Evolutionary conservation across 495 filamentous ascomycete genomes (phyloP).

Genomic region (Talaromyces liani): DNA sequence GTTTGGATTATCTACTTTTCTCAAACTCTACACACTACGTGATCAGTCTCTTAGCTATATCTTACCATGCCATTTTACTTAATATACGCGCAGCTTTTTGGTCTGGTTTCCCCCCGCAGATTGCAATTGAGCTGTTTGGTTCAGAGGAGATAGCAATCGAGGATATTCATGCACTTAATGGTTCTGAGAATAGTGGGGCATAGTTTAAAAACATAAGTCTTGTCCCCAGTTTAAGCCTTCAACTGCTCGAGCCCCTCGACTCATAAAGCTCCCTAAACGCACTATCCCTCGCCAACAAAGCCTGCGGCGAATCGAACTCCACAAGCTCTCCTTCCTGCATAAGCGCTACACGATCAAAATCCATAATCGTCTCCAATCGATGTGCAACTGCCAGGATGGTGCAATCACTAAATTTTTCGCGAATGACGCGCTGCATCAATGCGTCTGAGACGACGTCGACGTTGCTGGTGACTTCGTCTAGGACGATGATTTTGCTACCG

Average conservation of each 20-base stretch:
- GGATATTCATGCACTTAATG: too few species aligned
- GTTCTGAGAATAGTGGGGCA: too few species aligned
- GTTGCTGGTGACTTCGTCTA: constrained; percentile 38
- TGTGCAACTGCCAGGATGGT: constrained; percentile 84
- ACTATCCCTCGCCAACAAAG: neutral
- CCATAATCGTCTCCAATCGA: constrained; percentile 77
- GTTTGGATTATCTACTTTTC: too few species aligned
- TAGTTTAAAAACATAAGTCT: too few species aligned
- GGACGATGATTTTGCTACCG: constrained; percentile 30
- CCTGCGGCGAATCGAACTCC: constrained; percentile 50
- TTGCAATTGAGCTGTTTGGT: too few species aligned
- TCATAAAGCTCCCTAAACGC: constrained; percentile 9
- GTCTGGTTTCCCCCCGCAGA: too few species aligned
- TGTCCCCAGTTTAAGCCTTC: too few species aligned
- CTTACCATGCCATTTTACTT: too few species aligned
- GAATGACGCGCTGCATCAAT: constrained; percentile 75
- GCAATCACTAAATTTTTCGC: constrained; percentile 64
- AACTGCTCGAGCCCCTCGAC: neutral
- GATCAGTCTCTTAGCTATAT: too few species aligned
- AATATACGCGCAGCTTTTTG: too few species aligned
- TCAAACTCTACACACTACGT: too few species aligned
- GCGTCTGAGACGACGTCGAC: constrained; percentile 84
- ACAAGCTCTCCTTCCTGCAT: constrained; percentile 66
- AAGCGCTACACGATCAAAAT: constrained; percentile 80
- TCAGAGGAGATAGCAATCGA: too few species aligned